Evolutionary conservation across 1,284 basidiomycete genomes (phyloP).

Genomic region (Leccinum pachyderme): DNA sequence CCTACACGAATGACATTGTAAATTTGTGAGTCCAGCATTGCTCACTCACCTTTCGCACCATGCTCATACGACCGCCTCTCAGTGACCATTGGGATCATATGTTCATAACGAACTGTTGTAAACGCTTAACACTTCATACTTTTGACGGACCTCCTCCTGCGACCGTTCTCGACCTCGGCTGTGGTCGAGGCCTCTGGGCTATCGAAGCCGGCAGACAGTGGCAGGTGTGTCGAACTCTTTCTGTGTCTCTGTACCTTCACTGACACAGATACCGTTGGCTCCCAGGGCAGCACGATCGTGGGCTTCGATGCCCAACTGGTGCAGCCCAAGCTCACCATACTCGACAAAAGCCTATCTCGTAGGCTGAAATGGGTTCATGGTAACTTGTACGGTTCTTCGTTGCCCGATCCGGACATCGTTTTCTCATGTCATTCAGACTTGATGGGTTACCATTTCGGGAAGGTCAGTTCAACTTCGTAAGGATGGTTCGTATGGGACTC

Average conservation of each 20-base stretch:
- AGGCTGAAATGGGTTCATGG: conserved; percentile 66
- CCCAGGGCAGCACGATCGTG: conserved; percentile 52
- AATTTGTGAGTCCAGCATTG: conserved; percentile 47
- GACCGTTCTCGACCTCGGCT: conserved; percentile 71
- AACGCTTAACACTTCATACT: conserved; percentile 50
- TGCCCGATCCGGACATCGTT: background rate
- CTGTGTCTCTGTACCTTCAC: conserved; percentile 4
- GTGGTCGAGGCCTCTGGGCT: conserved; percentile 76
- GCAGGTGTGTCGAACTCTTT: conserved; percentile 45
- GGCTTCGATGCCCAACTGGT: conserved; percentile 57
- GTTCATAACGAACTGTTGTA: conserved; percentile 51
- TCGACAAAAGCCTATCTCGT: conserved; percentile 40
- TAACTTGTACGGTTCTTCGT: conserved; percentile 50
- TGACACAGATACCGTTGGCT: conserved; percentile 3
- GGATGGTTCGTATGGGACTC: conserved; percentile 59
- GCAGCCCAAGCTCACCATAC: conserved; percentile 52
- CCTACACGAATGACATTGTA: conserved; percentile 46
- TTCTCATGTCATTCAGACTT: conserved; percentile 41
- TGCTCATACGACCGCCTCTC: background rate
- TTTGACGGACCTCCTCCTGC: conserved; percentile 55
- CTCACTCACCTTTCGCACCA: background rate
- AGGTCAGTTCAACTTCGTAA: conserved; percentile 60
- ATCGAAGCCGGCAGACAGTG: conserved; percentile 64
- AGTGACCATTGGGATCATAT: conserved; percentile 72
- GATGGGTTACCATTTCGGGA: conserved; percentile 59